Evolutionary conservation across 495 filamentous ascomycete species (phyloP).

Genomic region (Podospora didyma): DNA sequence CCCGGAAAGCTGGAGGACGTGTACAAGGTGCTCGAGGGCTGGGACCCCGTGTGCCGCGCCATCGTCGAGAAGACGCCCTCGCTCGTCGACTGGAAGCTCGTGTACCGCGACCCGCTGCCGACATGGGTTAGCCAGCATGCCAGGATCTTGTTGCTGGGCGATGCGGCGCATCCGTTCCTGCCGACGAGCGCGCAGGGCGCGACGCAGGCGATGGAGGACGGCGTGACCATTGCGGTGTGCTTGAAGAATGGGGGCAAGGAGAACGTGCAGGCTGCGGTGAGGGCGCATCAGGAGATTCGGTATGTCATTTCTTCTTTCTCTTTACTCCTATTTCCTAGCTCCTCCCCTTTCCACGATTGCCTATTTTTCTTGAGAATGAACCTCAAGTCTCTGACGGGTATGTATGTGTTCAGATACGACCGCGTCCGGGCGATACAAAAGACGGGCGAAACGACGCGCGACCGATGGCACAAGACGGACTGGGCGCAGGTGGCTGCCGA

Average conservation of each 20-base stretch:
- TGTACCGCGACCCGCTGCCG: conserved; percentile 60
- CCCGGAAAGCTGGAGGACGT: conserved; percentile 56
- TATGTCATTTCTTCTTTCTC: conserved; percentile 6
- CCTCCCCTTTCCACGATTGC: not conserved
- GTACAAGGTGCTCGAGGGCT: conserved; percentile 55
- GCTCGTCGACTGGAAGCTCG: conserved; percentile 64
- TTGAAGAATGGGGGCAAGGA: conserved; percentile 51
- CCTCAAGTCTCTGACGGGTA: not conserved
- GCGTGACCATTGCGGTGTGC: conserved; percentile 55
- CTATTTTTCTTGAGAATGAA: not conserved
- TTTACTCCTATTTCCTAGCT: not conserved
- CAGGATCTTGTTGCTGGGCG: conserved; percentile 55
- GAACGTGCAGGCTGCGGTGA: conserved; percentile 42
- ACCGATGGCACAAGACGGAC: conserved; percentile 56
- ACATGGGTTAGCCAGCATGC: conserved; percentile 58
- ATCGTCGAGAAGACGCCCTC: conserved; percentile 59
- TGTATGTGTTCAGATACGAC: conserved; percentile 30
- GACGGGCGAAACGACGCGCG: conserved; percentile 50
- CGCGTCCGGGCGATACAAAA: conserved; percentile 46
- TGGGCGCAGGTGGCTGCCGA: conserved; percentile 49
- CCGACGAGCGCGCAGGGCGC: conserved; percentile 61
- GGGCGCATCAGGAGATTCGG: conserved; percentile 48
- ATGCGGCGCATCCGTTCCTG: conserved; percentile 62
- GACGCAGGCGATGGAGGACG: conserved; percentile 64
- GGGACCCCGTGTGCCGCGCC: conserved; percentile 55